These are phyloP conservation scores for Globisporangium nagaii DNA, from an alignment of 352 stramenopile genomes.

Conservation along the genomic window DNA sequence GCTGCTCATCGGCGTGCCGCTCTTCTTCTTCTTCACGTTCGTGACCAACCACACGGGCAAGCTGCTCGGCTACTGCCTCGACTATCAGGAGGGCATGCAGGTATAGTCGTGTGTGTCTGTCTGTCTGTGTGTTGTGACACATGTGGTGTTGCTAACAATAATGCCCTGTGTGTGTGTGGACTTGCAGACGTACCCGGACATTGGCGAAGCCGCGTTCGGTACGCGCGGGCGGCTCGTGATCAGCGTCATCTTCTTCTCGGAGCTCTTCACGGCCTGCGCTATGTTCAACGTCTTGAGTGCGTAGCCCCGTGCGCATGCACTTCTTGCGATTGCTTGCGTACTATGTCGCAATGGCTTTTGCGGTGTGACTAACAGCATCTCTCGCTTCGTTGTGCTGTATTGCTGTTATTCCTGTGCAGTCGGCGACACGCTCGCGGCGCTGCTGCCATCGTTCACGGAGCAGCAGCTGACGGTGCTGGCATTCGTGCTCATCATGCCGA, in stretches of 20 bases:
- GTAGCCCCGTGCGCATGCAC: too few species aligned
- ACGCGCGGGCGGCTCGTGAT: constrained; percentile 63
- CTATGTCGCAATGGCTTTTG: too few species aligned
- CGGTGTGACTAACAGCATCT: neutral
- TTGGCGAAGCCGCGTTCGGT: constrained; percentile 77
- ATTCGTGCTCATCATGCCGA: constrained; percentile 72
- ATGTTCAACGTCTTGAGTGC: constrained; percentile 82
- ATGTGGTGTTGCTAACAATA: too few species aligned
- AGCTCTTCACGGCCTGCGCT: constrained; percentile 74
- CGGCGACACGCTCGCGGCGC: constrained; percentile 63
- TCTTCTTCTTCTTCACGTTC: constrained; percentile 83
- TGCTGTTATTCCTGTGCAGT: constrained; percentile 25
- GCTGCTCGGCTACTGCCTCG: constrained; percentile 71
- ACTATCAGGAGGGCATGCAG: constrained; percentile 78
- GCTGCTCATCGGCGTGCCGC: constrained; percentile 54
- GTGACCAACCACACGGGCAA: constrained; percentile 86
- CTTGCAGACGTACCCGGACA: constrained; percentile 66
- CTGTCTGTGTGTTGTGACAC: neutral
- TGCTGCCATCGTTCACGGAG: constrained; percentile 60
- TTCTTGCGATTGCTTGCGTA: too few species aligned
- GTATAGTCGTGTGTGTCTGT: constrained; percentile 8
- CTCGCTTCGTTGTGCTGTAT: neutral
- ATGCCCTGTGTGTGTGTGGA: neutral
- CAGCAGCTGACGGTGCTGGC: constrained; percentile 60
- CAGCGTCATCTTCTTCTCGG: constrained; percentile 74